Evolutionary conservation across 2,329 filamentous ascomycete genomes (phyloP).

Genomic region (Microsporum canis): DNA sequence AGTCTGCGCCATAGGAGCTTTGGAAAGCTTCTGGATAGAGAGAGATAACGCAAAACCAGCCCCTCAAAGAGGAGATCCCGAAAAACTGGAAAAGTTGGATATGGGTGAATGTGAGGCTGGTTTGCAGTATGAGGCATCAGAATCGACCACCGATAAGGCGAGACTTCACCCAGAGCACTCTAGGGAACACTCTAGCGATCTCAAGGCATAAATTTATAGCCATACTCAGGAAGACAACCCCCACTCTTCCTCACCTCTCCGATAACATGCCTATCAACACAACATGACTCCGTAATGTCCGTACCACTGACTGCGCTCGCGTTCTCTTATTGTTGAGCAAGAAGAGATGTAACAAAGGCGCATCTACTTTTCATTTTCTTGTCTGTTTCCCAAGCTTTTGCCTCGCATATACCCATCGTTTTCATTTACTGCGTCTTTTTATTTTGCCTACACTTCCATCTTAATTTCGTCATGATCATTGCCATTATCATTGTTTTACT

Average conservation of each 20-base stretch:
- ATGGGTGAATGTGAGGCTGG: slow-evolving; percentile 24
- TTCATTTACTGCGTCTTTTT: neutral
- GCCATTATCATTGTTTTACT: neutral
- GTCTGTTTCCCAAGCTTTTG: neutral
- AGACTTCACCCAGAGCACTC: neutral
- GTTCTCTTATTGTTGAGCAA: slow-evolving; percentile 3
- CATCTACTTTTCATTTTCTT: neutral
- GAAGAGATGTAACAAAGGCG: neutral
- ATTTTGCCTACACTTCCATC: neutral
- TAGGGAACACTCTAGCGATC: neutral
- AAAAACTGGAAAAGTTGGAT: slow-evolving; percentile 8
- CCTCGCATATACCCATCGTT: neutral
- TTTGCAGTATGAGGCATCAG: slow-evolving; percentile 1
- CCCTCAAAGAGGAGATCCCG: slow-evolving; percentile 1
- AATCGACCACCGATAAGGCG: neutral
- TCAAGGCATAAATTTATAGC: neutral
- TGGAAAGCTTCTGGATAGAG: slow-evolving; percentile 64
- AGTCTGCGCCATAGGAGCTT: slow-evolving; percentile 62
- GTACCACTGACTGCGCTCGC: neutral
- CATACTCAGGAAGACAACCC: neutral
- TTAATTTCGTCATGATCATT: slow-evolving; percentile 2
- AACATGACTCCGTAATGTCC: neutral
- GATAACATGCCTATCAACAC: neutral
- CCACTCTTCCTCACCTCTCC: neutral
- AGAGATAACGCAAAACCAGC: slow-evolving; percentile 41